phyloP scores from a whole-genome alignment of 768 basidiomycete genomes.

The Leccinellum rugosiceps region DNA sequence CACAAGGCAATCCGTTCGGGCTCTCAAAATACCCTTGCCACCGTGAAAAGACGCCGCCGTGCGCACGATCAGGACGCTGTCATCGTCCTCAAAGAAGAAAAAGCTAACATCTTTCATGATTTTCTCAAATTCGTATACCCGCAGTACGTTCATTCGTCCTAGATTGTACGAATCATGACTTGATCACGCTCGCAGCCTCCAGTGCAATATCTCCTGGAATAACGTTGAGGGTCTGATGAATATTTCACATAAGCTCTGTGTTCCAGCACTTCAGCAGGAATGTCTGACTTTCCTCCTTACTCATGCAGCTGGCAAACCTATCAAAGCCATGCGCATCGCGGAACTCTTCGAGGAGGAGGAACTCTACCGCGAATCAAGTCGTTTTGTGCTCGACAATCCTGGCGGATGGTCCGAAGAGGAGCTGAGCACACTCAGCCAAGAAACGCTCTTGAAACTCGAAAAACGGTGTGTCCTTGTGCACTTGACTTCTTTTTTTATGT shows the following conservation, averaged over 20 bases:
- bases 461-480: constrained; percentile 52
- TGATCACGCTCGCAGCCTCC: constrained; percentile 48
- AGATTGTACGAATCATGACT: background rate
- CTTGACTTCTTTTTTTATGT: background rate
- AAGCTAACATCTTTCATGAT: constrained; percentile 86
- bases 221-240: constrained; percentile 92
- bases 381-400: constrained; percentile 91
- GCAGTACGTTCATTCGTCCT: constrained; percentile 52
- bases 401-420: constrained; percentile 83
- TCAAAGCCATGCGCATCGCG: constrained; percentile 90
- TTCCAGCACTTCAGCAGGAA: constrained; percentile 74
- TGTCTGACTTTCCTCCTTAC: constrained; percentile 87
- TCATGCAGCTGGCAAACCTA: constrained; percentile 88
- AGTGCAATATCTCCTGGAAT: constrained; percentile 93
- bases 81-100: constrained; percentile 88
- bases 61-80: constrained; percentile 69
- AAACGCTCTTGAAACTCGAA: constrained; percentile 86
- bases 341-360: constrained; percentile 90
- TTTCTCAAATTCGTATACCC: constrained; percentile 93
- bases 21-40: constrained; percentile 37
- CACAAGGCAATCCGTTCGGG: constrained; percentile 11
- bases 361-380: constrained; percentile 83
- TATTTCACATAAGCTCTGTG: constrained; percentile 85
- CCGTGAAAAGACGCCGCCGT: constrained; percentile 40
- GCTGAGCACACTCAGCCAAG: constrained; percentile 73